These are phyloP conservation scores for Penstemon eatonii DNA, from an alignment of 257 asterid genomes.

Conservation along the genomic window DNA sequence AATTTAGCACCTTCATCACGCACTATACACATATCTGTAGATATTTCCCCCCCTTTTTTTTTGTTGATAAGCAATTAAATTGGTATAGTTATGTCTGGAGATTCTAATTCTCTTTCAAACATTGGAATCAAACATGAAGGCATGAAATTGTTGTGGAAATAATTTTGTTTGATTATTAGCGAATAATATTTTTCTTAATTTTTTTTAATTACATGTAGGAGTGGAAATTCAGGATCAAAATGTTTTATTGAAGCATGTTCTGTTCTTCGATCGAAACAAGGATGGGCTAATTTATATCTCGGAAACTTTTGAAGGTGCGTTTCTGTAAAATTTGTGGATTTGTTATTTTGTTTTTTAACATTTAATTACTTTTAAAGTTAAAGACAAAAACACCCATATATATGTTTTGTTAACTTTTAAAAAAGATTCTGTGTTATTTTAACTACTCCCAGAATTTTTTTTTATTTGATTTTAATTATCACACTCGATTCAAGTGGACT, in stretches of 20 bases:
- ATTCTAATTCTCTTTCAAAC: conserved; percentile 25
- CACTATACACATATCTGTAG: too few relatives aligned
- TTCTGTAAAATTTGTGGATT: neutral
- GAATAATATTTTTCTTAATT: neutral
- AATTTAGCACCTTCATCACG: too few relatives aligned
- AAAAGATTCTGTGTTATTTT: too few relatives aligned
- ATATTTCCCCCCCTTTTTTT: too few relatives aligned
- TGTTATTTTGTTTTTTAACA: neutral
- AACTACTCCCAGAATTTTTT: too few relatives aligned
- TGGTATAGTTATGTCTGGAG: conserved; percentile 25
- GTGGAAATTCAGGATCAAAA: conserved; percentile 47
- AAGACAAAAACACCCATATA: too few relatives aligned
- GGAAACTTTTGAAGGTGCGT: conserved; percentile 72
- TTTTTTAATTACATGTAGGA: conserved; percentile 21
- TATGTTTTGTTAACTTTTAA: too few relatives aligned
- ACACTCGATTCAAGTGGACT: too few relatives aligned
- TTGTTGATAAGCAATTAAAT: too few relatives aligned
- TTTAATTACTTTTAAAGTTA: too few relatives aligned
- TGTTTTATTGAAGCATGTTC: conserved; percentile 64
- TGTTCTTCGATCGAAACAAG: conserved; percentile 74
- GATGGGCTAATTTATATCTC: conserved; percentile 74
- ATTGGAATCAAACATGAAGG: conserved; percentile 20
- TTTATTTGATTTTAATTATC: too few relatives aligned
- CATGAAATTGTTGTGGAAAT: conserved; percentile 3
- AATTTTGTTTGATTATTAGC: neutral